These are phyloP conservation scores for Graphilbum fragrans DNA, from an alignment of 2,329 filamentous ascomycete species.

Conservation along the genomic window DNA sequence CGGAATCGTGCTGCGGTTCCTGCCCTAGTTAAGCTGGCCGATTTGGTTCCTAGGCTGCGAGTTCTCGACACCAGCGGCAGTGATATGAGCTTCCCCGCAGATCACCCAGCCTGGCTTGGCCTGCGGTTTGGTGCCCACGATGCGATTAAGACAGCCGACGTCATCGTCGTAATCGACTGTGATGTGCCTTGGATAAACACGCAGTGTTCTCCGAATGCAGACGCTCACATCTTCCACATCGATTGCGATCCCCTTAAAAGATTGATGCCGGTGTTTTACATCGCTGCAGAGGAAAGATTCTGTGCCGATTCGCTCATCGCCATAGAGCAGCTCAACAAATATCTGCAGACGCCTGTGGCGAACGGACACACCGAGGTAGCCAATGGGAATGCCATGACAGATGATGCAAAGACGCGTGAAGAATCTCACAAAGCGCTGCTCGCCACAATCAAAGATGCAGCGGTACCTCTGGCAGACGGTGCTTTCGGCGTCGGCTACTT, in stretches of 20 bases:
- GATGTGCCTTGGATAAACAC: slow-evolving; percentile 94
- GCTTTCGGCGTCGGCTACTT: slow-evolving; percentile 42
- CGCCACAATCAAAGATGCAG: slow-evolving; percentile 40
- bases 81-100: slow-evolving; percentile 69
- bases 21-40: slow-evolving; percentile 53
- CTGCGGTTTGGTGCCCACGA: slow-evolving; percentile 64
- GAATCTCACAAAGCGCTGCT: slow-evolving; percentile 47
- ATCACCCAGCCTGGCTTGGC: slow-evolving; percentile 57
- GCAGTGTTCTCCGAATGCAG: slow-evolving; percentile 41
- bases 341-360: slow-evolving; percentile 37
- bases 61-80: slow-evolving; percentile 68
- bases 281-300: slow-evolving; percentile 53
- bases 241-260: slow-evolving; percentile 57
- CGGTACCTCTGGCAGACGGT: slow-evolving; percentile 45
- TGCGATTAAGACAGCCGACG: slow-evolving; percentile 62
- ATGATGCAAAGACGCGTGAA: slow-evolving; percentile 42
- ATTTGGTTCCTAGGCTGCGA: slow-evolving; percentile 54
- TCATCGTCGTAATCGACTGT: slow-evolving; percentile 76
- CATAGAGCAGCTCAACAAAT: slow-evolving; percentile 55
- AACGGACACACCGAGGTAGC: slow-evolving; percentile 13
- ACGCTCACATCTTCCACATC: slow-evolving; percentile 48
- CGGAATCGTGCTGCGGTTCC: slow-evolving; percentile 51
- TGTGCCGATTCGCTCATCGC: slow-evolving; percentile 52
- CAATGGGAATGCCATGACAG: slow-evolving; percentile 5
- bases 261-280: slow-evolving; percentile 63